A percentile compares a stretch with the other conserved stretches of the same genome.
These are phyloP conservation scores for Solanum piurae DNA, from an alignment of 257 asterid genomes.

Conservation along the genomic window DNA sequence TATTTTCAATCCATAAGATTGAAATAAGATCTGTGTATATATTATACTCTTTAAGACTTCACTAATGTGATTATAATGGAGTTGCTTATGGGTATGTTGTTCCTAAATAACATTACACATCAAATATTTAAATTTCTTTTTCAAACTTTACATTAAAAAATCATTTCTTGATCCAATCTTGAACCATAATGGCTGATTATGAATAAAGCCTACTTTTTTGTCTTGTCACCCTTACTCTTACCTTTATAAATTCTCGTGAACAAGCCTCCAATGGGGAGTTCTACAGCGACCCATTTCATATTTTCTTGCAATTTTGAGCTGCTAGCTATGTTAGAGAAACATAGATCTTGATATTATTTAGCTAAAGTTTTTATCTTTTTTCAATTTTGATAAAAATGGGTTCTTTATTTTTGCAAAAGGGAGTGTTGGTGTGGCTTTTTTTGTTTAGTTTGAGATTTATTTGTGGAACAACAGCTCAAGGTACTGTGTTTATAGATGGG, in stretches of 20 bases:
- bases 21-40: not conserved
- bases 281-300: not conserved
- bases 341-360: conserved; percentile 13
- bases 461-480: conserved; percentile 16
- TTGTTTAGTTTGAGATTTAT: conserved; percentile 8
- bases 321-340: not conserved
- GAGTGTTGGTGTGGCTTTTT: conserved; percentile 2
- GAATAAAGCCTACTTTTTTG: not conserved
- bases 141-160: not conserved
- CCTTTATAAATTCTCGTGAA: not conserved
- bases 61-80: not conserved
- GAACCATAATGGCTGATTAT: not conserved
- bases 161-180: not conserved
- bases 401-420: conserved; percentile 3
- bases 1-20: rapidly evolving
- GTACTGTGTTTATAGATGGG: conserved; percentile 41
- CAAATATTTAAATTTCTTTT: not conserved
- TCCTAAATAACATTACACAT: not conserved
- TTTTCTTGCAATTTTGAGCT: not conserved
- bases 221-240: not conserved
- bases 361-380: not conserved
- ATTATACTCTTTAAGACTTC: not conserved
- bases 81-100: not conserved
- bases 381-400: conserved; percentile 1
- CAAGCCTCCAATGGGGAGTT: not conserved